Evolutionary conservation across 371 early-diverging fungal genomes (phyloP).

Genomic region (Blastocladiella emersonii): DNA sequence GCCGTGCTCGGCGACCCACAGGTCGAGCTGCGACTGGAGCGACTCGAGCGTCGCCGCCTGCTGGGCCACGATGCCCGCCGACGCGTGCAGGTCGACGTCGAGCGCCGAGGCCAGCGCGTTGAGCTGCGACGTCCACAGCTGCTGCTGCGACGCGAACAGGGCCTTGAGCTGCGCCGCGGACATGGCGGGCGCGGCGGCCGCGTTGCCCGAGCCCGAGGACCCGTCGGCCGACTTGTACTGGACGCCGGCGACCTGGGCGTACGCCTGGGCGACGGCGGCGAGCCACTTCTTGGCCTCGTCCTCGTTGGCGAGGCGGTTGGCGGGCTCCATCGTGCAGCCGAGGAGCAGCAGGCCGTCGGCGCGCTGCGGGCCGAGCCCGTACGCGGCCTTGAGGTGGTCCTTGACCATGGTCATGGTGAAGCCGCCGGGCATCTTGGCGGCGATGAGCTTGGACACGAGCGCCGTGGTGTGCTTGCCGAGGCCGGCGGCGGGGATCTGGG

Average conservation of each 20-base stretch:
- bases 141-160: slow-evolving; percentile 69
- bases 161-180: slow-evolving; percentile 30
- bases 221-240: slow-evolving; percentile 42
- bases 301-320: slow-evolving; percentile 60
- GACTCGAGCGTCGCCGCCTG: slow-evolving; percentile 42
- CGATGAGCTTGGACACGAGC: slow-evolving; percentile 68
- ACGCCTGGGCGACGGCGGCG: slow-evolving; percentile 58
- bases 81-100: slow-evolving; percentile 68
- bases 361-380: slow-evolving; percentile 78
- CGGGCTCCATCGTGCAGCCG: slow-evolving; percentile 75
- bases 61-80: slow-evolving; percentile 53
- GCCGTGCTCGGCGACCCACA: slow-evolving; percentile 82
- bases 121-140: slow-evolving; percentile 69
- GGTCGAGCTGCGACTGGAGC: slow-evolving; percentile 71
- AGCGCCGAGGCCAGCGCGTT: slow-evolving; percentile 77
- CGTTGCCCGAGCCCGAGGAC: slow-evolving; percentile 37
- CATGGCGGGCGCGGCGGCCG: slow-evolving; percentile 30
- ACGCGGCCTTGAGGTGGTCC: slow-evolving; percentile 46
- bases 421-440: slow-evolving; percentile 89
- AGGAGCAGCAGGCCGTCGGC: slow-evolving; percentile 67
- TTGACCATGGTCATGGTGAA: slow-evolving; percentile 69
- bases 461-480: slow-evolving; percentile 73
- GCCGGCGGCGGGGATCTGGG: slow-evolving; percentile 41
- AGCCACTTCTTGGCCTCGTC: slow-evolving; percentile 82
- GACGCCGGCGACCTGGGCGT: slow-evolving; percentile 67